phyloP scores from a whole-genome alignment of 225 moss, liverwort and hornwort genomes.

The Sphagnum tenellum region DNA sequence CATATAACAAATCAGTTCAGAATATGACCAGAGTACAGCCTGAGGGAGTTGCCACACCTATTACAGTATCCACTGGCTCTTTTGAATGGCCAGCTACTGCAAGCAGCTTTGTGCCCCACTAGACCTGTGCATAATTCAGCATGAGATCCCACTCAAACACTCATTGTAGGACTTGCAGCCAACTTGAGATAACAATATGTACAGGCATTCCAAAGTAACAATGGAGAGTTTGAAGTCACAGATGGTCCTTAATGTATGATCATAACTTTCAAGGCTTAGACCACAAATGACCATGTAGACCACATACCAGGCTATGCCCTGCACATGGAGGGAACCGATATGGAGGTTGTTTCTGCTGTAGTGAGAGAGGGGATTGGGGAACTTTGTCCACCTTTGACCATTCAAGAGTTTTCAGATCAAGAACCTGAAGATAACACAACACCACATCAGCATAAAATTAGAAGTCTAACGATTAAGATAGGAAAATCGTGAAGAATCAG shows the following conservation, averaged over 20 bases:
- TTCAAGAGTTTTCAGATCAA: conserved; percentile 63
- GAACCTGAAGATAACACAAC: conserved; percentile 21
- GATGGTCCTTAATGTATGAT: too few relatives aligned
- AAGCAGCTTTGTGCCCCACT: conserved; percentile 65
- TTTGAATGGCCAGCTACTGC: conserved; percentile 84
- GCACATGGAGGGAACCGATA: conserved; percentile 79
- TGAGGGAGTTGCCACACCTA: conserved; percentile 14
- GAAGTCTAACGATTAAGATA: too few relatives aligned
- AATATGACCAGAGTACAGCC: not conserved
- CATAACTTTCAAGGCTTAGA: too few relatives aligned
- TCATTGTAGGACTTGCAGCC: too few relatives aligned
- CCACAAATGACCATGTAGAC: not conserved
- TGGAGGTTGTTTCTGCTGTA: conserved; percentile 15
- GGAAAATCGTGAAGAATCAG: too few relatives aligned
- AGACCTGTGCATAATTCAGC: conserved; percentile 14
- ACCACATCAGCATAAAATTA: too few relatives aligned
- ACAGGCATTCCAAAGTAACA: too few relatives aligned
- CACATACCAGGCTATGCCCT: conserved; percentile 61
- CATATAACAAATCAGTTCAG: not conserved
- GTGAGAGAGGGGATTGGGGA: conserved; percentile 39
- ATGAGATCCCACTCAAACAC: too few relatives aligned
- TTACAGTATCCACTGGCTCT: conserved; percentile 41
- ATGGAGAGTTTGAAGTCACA: too few relatives aligned
- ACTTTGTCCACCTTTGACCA: conserved; percentile 77
- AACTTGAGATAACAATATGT: too few relatives aligned